Evolutionary conservation across 2,329 filamentous ascomycete species (phyloP).

Genomic region (Fusarium transvaalense): DNA sequence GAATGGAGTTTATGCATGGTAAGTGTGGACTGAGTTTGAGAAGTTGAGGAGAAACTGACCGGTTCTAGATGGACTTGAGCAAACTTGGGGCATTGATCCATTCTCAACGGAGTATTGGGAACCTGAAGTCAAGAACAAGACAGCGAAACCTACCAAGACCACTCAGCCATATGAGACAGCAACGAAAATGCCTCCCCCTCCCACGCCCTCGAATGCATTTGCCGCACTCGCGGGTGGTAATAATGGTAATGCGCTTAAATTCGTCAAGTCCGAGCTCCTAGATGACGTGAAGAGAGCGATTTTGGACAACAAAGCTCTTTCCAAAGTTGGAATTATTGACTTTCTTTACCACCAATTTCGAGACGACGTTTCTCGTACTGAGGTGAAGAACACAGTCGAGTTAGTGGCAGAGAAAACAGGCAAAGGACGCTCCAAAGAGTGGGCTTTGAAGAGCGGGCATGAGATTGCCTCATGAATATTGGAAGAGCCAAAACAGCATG

Average conservation of each 20-base stretch:
- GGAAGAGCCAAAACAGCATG: constrained; percentile 28
- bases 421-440: constrained; percentile 54
- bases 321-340: constrained; percentile 58
- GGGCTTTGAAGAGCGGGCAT: constrained; percentile 57
- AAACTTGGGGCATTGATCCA: constrained; percentile 77
- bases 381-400: constrained; percentile 59
- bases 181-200: constrained; percentile 52
- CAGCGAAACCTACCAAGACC: constrained; percentile 28
- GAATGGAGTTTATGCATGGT: constrained; percentile 82
- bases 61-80: constrained; percentile 59
- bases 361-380: constrained; percentile 53
- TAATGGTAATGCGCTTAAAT: constrained; percentile 43
- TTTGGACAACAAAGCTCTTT: constrained; percentile 55
- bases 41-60: constrained; percentile 33
- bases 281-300: constrained; percentile 59
- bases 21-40: constrained; percentile 49
- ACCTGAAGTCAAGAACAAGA: constrained; percentile 53
- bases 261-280: constrained; percentile 57
- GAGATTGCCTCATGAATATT: constrained; percentile 49
- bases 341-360: constrained; percentile 57
- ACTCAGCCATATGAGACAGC: constrained; percentile 26
- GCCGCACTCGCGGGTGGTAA: constrained; percentile 49
- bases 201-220: constrained; percentile 54
- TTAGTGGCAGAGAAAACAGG: constrained; percentile 57
- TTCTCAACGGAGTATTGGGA: constrained; percentile 88